Base-by-base conservation (phyloP, 306 rosid species). In the Mucuna pruriens region DNA sequence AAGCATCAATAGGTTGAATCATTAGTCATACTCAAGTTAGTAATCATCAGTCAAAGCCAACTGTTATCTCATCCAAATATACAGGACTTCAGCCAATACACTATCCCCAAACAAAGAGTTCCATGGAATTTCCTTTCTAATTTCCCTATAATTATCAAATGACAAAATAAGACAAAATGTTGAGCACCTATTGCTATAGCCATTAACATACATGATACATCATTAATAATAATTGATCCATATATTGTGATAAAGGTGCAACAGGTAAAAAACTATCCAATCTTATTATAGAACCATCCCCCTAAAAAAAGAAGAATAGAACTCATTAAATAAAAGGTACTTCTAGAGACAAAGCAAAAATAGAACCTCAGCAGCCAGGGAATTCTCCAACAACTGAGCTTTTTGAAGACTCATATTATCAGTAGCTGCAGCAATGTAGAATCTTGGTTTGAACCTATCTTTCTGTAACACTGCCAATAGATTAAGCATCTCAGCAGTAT, bases 401-500 rank as follows among this genome's bases (percentile, higher is more conserved):
- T 94, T 94, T 66, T 88, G 91, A 82, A 92, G 92, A 82, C 98
- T 94, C 98, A 94, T 94, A 82, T 88, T 89, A 82, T 94, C 98
- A 48, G 97, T 92, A 77, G 97, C 93, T 42, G 92, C 97, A 46
- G 94, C 97, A 77, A 92, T 83, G 77, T 92, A 94, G 85, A 87
- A 85, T 87, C 98, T 88, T 23, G 97, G 90, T 62, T 79, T 36
- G 75, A 92, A 89, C 83, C 91, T 85, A 66, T 86, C 95, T 63
- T 80, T 91, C 46, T 82, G 93, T 64, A 94, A 85, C 72, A 85
- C 91, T n/a, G 87, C 78, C 79, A 94, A 86, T 17, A 94, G 88
- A 88, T 92, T 94, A 76, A 94, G 91, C 95, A 94, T 94, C 97
- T 94, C 97, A 1, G 95, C 97, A 5, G 95, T 92, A 84, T 94